Evolutionary conservation across 202 grass and related monocot genomes (phyloP).

Genomic region (Bolboschoenoplectus hybrid): DNA sequence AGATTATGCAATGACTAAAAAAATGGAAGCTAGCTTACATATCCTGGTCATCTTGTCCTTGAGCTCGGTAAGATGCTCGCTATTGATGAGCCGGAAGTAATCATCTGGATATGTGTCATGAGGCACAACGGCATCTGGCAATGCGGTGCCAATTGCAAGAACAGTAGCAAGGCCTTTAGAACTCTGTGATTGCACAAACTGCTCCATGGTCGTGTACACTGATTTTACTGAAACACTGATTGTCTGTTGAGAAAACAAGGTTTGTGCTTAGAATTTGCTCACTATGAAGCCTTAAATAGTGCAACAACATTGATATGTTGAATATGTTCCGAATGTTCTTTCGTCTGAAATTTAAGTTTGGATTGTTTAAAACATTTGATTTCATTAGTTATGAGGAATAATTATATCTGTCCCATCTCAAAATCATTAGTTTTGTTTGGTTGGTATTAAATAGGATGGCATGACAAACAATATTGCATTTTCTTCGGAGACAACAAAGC

Average conservation of each 20-base stretch:
- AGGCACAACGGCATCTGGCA: neutral
- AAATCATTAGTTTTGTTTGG: neutral
- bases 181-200: neutral
- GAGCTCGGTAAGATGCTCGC: constrained; percentile 24
- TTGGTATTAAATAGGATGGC: neutral
- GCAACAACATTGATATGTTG: neutral
- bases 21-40: constrained; percentile 15
- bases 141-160: constrained; percentile 32
- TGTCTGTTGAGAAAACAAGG: neutral
- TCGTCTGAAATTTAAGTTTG: neutral
- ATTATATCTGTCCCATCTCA: neutral
- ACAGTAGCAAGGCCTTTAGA: constrained; percentile 12
- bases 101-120: neutral
- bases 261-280: neutral
- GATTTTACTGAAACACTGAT: neutral
- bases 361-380: neutral
- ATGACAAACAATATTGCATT: neutral
- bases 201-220: neutral
- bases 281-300: constrained; percentile 1
- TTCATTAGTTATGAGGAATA: neutral
- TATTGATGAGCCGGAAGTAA: neutral
- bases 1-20: neutral
- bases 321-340: constrained; percentile 6
- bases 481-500: constrained; percentile 3
- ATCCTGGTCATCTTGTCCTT: constrained; percentile 31